Base-by-base conservation (phyloP, 1,284 basidiomycete genomes). In the Vanrija sp. region DNA sequence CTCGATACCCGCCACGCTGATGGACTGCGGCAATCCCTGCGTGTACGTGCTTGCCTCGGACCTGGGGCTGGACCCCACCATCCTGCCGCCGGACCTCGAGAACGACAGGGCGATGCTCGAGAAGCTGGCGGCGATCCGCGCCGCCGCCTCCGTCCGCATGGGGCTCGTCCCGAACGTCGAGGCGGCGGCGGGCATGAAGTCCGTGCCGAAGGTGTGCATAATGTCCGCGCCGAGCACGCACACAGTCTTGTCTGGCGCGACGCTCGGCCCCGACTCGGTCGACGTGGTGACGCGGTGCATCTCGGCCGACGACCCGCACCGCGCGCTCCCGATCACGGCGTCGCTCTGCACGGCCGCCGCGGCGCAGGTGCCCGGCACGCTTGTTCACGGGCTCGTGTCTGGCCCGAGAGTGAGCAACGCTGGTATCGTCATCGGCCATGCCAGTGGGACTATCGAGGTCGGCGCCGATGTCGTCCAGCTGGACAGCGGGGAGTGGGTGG, bases 21-120 rank as follows among this genome's bases (percentile, higher is more conserved):
- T 88, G 12, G 86, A 88, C 63, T 85, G 85, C 1, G 85, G 85
- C 5, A 88, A 88, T 65, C 86, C 86, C 0, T 85, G 83, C 6
- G 81, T 87, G 6, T 84, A 87, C 69, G 77, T 87, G 58, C 47
- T 67, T 23, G 69, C 76, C 3, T 56, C 73, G 1, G 79, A 82
- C 41, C 69, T 86, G n/a, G 66, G 68, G 14, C 54, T 58, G 61
- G 73, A 69, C 42, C 51, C 62, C 2, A 45, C 58, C 19, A 51
- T 62, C 3, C 76, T 81, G 9, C 71, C 73, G 15, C 63, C 68
- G 1, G 57, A 77, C 2, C 69, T 86, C 19, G 84, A 86, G 64
- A 24, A n/a, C 12, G 27, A 52, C 27, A 20, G 23, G 3, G n/a
- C 25, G 12, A 45, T 38, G 36, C 46, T 59, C 1, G 8, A 2